Conservation (phyloP, 768 basidiomycete genomes). For the Suillus americanus region DNA sequence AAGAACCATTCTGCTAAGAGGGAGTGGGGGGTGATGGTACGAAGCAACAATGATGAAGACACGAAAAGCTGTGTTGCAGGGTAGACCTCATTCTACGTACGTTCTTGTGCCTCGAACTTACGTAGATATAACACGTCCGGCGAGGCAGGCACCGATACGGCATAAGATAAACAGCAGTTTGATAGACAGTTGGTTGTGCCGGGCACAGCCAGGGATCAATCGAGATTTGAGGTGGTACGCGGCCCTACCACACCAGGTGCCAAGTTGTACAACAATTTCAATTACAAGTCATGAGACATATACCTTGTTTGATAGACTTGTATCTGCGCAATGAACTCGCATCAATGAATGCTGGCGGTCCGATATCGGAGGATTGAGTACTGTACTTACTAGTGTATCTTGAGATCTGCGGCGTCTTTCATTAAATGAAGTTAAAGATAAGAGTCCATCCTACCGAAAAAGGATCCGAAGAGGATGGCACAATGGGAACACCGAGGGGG, state of each 20-base stretch:
- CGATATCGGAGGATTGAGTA: neutral
- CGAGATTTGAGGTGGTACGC: neutral
- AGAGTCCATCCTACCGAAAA: neutral
- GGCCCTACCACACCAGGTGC: neutral
- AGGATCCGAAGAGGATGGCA: neutral
- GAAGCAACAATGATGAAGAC: no score
- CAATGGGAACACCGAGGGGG: neutral
- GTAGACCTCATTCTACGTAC: no score
- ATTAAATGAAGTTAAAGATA: neutral
- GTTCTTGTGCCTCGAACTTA: no score
- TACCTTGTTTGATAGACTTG: neutral
- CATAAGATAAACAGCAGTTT: neutral
- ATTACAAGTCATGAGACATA: neutral
- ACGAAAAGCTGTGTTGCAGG: no score
- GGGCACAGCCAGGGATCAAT: neutral
- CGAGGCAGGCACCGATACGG: neutral
- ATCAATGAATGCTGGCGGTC: neutral
- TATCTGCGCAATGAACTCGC: neutral
- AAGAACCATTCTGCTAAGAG: no score
- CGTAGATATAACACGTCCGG: neutral
- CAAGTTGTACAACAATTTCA: neutral
- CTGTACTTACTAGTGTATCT: no score
- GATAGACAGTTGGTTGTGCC: neutral
- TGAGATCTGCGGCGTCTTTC: neutral
- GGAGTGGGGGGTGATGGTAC: no score